These are phyloP conservation scores for Pichia cactophila DNA, from an alignment of 1,139 yeast species.

Conservation along the genomic window DNA sequence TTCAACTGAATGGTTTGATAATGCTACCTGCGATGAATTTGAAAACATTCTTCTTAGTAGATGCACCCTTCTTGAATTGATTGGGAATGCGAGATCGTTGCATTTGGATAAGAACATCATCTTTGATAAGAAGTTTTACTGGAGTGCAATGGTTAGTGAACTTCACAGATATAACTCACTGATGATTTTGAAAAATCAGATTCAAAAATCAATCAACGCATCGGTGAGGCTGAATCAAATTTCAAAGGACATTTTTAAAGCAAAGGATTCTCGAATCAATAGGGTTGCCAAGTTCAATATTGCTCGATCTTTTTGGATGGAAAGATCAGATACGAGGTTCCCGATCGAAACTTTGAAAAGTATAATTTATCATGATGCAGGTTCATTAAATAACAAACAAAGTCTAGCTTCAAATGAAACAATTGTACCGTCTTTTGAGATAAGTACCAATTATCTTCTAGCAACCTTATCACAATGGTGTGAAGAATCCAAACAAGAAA, in stretches of 20 bases:
- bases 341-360: slow-evolving; percentile 46
- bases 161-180: slow-evolving; percentile 35
- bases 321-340: slow-evolving; percentile 43
- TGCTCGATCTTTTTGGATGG: slow-evolving; percentile 52
- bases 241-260: slow-evolving; percentile 22
- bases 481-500: slow-evolving; percentile 60
- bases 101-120: neutral
- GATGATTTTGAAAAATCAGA: slow-evolving; percentile 32
- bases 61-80: slow-evolving; percentile 30
- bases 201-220: slow-evolving; percentile 45
- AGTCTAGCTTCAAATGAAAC: neutral
- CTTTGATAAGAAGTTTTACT: slow-evolving; percentile 3
- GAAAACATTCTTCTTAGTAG: slow-evolving; percentile 40
- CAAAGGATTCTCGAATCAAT: slow-evolving; percentile 15
- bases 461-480: slow-evolving; percentile 56
- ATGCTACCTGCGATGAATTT: slow-evolving; percentile 30
- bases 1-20: slow-evolving; percentile 32
- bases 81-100: slow-evolving; percentile 12
- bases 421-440: neutral
- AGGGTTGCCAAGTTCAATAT: slow-evolving; percentile 38
- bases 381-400: neutral
- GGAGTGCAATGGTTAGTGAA: slow-evolving; percentile 33
- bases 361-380: slow-evolving; percentile 20
- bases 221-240: slow-evolving; percentile 39
- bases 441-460: slow-evolving; percentile 8